These are phyloP conservation scores for Helianthus annuus DNA, from an alignment of 129 eudicot genomes.

Conservation along the genomic window DNA sequence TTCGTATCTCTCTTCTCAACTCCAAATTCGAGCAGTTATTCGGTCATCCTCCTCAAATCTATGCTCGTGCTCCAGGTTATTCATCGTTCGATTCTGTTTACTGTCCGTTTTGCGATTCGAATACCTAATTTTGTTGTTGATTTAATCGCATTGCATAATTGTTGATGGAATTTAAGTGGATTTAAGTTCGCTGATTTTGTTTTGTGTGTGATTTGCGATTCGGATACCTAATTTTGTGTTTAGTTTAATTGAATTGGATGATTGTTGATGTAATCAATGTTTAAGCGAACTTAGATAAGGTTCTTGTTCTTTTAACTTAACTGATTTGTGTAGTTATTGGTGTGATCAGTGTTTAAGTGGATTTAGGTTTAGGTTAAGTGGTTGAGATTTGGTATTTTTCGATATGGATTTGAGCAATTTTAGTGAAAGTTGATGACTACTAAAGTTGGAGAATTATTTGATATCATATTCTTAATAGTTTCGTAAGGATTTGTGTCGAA, in stretches of 20 bases:
- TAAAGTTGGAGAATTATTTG: too few species aligned
- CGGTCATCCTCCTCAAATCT: slow-evolving; percentile 61
- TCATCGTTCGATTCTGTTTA: neutral
- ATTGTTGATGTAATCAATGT: neutral
- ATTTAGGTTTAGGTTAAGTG: neutral
- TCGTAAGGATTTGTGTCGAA: too few species aligned
- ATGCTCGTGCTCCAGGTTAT: slow-evolving; percentile 93
- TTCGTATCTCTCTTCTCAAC: slow-evolving; percentile 58
- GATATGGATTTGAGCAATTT: neutral
- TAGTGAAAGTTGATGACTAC: too few species aligned
- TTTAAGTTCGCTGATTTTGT: too few species aligned
- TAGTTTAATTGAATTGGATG: too few species aligned
- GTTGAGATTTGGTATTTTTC: neutral
- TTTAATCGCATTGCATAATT: too few species aligned
- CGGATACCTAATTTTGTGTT: too few species aligned
- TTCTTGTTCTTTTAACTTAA: too few species aligned
- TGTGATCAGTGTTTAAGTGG: too few species aligned
- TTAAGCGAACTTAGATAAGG: neutral
- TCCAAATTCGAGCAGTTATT: slow-evolving; percentile 54
- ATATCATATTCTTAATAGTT: too few species aligned
- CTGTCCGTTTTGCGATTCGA: neutral
- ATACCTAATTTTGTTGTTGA: neutral
- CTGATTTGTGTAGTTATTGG: too few species aligned
- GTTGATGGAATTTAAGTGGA: neutral
- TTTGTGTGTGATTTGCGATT: too few species aligned